Evolutionary conservation across 1,139 yeast genomes (phyloP).

Genomic region (Lodderomyces jiufengensis): DNA sequence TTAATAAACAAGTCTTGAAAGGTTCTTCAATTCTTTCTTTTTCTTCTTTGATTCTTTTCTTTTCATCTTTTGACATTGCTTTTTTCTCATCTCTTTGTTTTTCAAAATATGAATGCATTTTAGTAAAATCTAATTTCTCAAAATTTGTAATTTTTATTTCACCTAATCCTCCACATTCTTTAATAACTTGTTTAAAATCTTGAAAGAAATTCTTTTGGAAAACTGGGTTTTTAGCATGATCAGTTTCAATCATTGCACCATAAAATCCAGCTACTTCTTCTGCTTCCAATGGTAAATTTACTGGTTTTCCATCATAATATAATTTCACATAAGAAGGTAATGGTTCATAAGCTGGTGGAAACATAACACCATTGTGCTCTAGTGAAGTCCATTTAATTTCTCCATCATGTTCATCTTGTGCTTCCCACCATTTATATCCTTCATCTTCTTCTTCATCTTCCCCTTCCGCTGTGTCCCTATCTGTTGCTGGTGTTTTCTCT

Average conservation of each 20-base stretch:
- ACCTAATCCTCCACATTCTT: slow-evolving; percentile 55
- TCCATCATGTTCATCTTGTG: slow-evolving; percentile 57
- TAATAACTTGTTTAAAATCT: slow-evolving; percentile 68
- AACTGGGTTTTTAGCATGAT: slow-evolving; percentile 82
- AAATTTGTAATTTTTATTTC: slow-evolving; percentile 53
- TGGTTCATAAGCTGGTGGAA: slow-evolving; percentile 90
- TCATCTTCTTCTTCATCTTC: slow-evolving; percentile 47
- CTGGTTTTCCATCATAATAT: slow-evolving; percentile 72
- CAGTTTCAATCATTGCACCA: slow-evolving; percentile 85
- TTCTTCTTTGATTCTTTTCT: slow-evolving; percentile 67
- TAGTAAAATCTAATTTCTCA: slow-evolving; percentile 70
- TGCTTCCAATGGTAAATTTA: slow-evolving; percentile 70
- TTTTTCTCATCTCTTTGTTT: slow-evolving; percentile 69
- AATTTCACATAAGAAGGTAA: slow-evolving; percentile 77
- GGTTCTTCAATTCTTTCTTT: slow-evolving; percentile 77
- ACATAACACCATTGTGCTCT: slow-evolving; percentile 85
- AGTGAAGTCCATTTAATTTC: slow-evolving; percentile 77
- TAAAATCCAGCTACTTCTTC: slow-evolving; percentile 97
- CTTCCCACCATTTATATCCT: slow-evolving; percentile 85
- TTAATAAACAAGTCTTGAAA: slow-evolving; percentile 72
- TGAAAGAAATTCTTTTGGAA: slow-evolving; percentile 83
- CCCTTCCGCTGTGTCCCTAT: slow-evolving; percentile 42
- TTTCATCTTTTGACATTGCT: slow-evolving; percentile 62
- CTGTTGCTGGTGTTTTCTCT: slow-evolving; percentile 10
- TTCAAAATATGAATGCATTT: slow-evolving; percentile 73